phyloP scores from a whole-genome alignment of 768 basidiomycete genomes.

The Calocybe cyanea region DNA sequence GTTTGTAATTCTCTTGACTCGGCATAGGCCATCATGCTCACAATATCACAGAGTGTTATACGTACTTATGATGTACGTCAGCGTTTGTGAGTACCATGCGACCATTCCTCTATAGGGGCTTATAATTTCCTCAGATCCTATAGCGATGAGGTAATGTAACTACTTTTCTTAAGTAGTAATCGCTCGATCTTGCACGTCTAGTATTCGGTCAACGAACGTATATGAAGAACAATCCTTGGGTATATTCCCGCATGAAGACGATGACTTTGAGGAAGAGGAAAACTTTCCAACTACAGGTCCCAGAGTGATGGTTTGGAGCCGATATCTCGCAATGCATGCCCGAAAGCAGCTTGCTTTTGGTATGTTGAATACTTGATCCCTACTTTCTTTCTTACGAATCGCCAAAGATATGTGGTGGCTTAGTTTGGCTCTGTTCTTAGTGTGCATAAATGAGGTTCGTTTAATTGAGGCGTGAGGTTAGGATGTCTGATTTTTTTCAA shows the following conservation, averaged over 20 bases:
- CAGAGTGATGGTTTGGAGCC: slow-evolving; percentile 66
- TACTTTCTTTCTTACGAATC: background rate
- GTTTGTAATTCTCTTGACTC: slow-evolving; percentile 35
- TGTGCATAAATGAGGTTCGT: slow-evolving; percentile 90
- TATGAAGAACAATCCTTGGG: slow-evolving; percentile 94
- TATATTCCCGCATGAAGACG: slow-evolving; percentile 51
- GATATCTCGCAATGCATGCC: slow-evolving; percentile 77
- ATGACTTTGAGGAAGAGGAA: slow-evolving; percentile 47
- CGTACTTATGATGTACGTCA: slow-evolving; percentile 93
- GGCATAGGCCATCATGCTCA: slow-evolving; percentile 1
- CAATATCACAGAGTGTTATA: slow-evolving; percentile 64
- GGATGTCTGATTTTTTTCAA: background rate
- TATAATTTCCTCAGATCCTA: slow-evolving; percentile 48
- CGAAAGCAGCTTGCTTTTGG: slow-evolving; percentile 90
- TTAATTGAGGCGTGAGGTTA: background rate
- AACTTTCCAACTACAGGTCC: slow-evolving; percentile 40
- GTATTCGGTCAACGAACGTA: slow-evolving; percentile 89
- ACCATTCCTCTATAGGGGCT: background rate
- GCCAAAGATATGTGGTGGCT: slow-evolving; percentile 96
- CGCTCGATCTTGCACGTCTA: slow-evolving; percentile 20
- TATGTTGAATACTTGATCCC: slow-evolving; percentile 26
- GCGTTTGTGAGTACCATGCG: slow-evolving; percentile 56
- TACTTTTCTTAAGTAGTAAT: background rate
- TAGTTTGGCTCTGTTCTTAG: slow-evolving; percentile 74
- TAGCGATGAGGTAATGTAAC: slow-evolving; percentile 67